phyloP scores from a whole-genome alignment of 2,329 filamentous ascomycete genomes.

The Ceratocystis albifundus region DNA sequence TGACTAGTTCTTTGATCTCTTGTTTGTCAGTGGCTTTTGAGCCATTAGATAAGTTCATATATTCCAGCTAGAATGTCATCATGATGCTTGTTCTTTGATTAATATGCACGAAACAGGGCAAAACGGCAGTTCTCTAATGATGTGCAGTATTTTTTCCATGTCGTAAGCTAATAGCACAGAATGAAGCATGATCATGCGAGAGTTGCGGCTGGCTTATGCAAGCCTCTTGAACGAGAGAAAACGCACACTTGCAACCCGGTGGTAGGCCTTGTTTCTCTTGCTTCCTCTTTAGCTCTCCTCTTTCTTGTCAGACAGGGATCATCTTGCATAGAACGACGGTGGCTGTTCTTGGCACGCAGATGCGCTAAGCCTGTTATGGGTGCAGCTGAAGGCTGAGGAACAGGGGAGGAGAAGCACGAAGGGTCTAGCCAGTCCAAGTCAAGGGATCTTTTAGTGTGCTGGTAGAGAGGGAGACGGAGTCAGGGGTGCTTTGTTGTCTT shows the following conservation, averaged over 20 bases:
- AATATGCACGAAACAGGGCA: background rate
- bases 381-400: conserved; percentile 1
- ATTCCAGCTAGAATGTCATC: too few relatives aligned
- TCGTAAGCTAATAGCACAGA: too few relatives aligned
- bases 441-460: background rate
- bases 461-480: background rate
- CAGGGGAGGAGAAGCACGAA: background rate
- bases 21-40: background rate
- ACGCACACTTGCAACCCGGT: background rate
- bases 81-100: background rate
- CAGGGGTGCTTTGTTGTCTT: too few relatives aligned
- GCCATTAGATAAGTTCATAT: background rate
- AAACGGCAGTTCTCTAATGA: too few relatives aligned
- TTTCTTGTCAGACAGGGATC: conserved; percentile 5
- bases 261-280: background rate
- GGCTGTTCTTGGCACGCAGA: conserved; percentile 1
- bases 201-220: too few relatives aligned
- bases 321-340: background rate
- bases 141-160: too few relatives aligned
- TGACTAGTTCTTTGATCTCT: background rate
- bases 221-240: background rate
- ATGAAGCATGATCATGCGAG: too few relatives aligned
- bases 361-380: conserved; percentile 2
- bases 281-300: background rate
- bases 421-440: background rate